Base-by-base conservation (phyloP, 108 stramenopile species). In the Nannochloropsis gaditana region DNA sequence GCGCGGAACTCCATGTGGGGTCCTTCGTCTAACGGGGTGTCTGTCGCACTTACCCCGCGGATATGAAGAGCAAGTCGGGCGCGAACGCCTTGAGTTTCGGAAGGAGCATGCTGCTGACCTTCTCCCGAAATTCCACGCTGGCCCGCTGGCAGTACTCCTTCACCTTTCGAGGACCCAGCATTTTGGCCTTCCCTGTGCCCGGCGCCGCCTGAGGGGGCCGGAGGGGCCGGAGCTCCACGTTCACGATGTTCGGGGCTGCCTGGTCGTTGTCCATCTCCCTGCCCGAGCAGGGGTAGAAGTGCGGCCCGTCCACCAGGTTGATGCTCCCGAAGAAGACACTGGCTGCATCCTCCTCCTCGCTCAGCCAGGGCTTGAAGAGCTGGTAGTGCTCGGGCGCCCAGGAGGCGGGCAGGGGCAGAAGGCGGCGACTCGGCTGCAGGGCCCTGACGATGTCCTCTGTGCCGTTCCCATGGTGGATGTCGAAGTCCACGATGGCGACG, bases 391-490 rank as follows among this genome's bases (percentile, higher is more conserved):
- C 5, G 43, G 87, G 85, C 3, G 88, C 86, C 88, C 87, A 88
- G 86, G 45, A 81, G 4, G 86, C 80, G 19, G 87, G 87, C 21
- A 88, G 84, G 3, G 87, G 87, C 21, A 84, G 45, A 43, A 44
- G 44, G 9, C 42, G 42, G 19, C 44, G 84, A 21, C 31, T 19
- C 41, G 90, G 90, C 80, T 47, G 45, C 73, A 91, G 47, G 82
- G 45, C 44, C 42, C 87, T n/a, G 11, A 92, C 90, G 43, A 85
- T 88, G 10, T 85, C 90, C 85, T 92, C 92, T 17, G 92, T 92
- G 11, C 92, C 92, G 59, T 92, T 92, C 21, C 92, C 92, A 82
- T 92, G 92, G 79, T 92, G 87, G 11, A 92, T 88, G 87, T 92
- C 92, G 79, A 92, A 92, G 86, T 92, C 92, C 21, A 92, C 90